Evolutionary conservation across 495 filamentous ascomycete species (phyloP), one percentile per base, ranked within the genome.

Genomic region (Articulospora tetracladia): DNA sequence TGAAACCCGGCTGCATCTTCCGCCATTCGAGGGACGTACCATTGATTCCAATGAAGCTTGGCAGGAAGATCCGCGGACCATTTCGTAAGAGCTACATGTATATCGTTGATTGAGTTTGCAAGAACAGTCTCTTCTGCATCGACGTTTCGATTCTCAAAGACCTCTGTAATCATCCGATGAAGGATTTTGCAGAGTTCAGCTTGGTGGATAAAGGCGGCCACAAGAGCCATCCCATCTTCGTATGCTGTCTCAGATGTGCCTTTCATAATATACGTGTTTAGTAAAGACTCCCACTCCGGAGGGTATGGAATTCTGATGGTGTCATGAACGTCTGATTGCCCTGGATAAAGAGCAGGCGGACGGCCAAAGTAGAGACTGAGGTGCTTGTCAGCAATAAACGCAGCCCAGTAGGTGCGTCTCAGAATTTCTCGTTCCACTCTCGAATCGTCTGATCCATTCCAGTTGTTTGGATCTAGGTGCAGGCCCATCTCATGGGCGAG

Each of bases 391-490:
- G 65, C 69, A 11, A 66, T 53, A 41, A 73, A 71, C 10, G 66
- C 70, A 44, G 68, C 70, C 70, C 70, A 73, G 47, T 73, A 73
- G 12, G 67, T 67, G 24, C 69, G 57, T 23, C 69, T 50, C 10
- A 66, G 58, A 23, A 71, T 68, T 36, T 73, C 70, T 34, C 70
- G 56, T 27, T 73, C 69, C 8, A 72, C 55, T 15, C 65, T 51
- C 20, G 66, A 59, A 32, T 66, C 64, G 34, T 64, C 60, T 1
- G 64, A 61, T 1, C 55, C 61, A 59, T 69, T 63, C 67, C 67
- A 73, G 53, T 73, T 70, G 24, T 52, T 69, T 13, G 70, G 70
- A 34, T 73, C 70, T n/a, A 73, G 63, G 63, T 73, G 70, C 1
- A 73, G 65, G 1, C 69, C 69, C 70, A 73, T 73, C 63, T 65